Conservation (phyloP, 1,284 basidiomycete genomes). For the Vanrija humicola region DNA sequence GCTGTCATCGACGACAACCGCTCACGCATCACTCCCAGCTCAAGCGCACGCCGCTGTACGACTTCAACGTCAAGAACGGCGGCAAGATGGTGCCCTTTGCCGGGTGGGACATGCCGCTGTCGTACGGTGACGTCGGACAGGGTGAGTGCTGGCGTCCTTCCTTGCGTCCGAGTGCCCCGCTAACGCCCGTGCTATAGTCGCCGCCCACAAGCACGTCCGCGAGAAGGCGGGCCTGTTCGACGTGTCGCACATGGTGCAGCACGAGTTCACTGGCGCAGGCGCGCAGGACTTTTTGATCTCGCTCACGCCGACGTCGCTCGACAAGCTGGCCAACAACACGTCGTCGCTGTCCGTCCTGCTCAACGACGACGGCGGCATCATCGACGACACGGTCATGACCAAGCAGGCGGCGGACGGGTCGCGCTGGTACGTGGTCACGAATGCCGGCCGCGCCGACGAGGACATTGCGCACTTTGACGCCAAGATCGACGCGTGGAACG, state of each 20-base stretch:
- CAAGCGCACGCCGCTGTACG: constrained; percentile 74
- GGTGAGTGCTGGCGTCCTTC: constrained; percentile 52
- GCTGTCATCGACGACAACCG: too few species aligned
- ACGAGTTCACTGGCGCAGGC: constrained; percentile 71
- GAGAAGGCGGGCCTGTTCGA: constrained; percentile 85
- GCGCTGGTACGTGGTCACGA: constrained; percentile 92
- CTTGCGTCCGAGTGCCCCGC: constrained; percentile 4
- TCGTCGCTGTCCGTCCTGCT: constrained; percentile 84
- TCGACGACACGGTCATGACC: constrained; percentile 85
- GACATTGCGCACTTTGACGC: constrained; percentile 74
- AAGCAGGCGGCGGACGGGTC: constrained; percentile 66
- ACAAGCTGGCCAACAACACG: constrained; percentile 62
- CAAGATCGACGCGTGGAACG: constrained; percentile 72
- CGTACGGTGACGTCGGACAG: constrained; percentile 78
- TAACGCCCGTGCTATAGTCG: constrained; percentile 56
- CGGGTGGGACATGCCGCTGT: constrained; percentile 90
- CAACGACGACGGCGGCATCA: constrained; percentile 85
- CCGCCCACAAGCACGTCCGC: constrained; percentile 88
- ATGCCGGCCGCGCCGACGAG: constrained; percentile 78
- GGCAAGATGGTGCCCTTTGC: constrained; percentile 98
- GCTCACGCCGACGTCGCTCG: constrained; percentile 76
- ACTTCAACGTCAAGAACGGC: constrained; percentile 78
- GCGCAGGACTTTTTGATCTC: constrained; percentile 75
- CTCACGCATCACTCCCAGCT: constrained; percentile 39
- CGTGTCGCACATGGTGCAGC: constrained; percentile 96